phyloP scores from a whole-genome alignment of 345 rosid species.

The Murraya koenigii region DNA sequence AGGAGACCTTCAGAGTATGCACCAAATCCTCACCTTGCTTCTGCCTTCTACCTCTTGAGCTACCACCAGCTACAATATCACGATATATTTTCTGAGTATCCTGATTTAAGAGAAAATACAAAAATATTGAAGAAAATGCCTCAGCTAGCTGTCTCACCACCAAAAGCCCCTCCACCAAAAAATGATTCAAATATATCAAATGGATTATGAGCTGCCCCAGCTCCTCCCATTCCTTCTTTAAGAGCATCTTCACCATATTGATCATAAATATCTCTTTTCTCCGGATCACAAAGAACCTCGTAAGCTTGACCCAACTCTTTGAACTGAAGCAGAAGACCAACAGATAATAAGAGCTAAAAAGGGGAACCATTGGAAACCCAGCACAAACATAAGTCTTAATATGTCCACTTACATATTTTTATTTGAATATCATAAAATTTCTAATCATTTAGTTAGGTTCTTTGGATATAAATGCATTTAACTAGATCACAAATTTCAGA shows the following conservation, averaged over 20 bases:
- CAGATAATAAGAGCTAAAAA: background rate
- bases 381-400: background rate
- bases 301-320: conserved; percentile 71
- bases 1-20: conserved; percentile 47
- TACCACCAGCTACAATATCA: conserved; percentile 41
- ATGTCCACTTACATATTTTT: background rate
- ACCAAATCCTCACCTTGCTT: conserved; percentile 57
- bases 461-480: background rate
- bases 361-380: background rate
- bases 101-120: conserved; percentile 1
- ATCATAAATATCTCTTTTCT: conserved; percentile 63
- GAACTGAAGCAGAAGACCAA: conserved; percentile 33
- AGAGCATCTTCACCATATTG: conserved; percentile 69
- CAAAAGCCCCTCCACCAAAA: conserved; percentile 46
- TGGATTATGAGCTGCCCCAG: conserved; percentile 50
- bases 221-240: conserved; percentile 73
- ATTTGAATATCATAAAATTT: background rate
- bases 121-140: background rate
- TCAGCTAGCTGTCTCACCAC: conserved; percentile 29
- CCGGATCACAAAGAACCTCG: conserved; percentile 68
- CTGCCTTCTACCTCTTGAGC: conserved; percentile 57
- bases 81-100: background rate
- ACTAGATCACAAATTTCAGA: background rate
- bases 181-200: conserved; percentile 61
- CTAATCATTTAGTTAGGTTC: background rate